Conservation (phyloP, 2,329 filamentous ascomycete genomes). For the Fonsecaea pedrosoi region DNA sequence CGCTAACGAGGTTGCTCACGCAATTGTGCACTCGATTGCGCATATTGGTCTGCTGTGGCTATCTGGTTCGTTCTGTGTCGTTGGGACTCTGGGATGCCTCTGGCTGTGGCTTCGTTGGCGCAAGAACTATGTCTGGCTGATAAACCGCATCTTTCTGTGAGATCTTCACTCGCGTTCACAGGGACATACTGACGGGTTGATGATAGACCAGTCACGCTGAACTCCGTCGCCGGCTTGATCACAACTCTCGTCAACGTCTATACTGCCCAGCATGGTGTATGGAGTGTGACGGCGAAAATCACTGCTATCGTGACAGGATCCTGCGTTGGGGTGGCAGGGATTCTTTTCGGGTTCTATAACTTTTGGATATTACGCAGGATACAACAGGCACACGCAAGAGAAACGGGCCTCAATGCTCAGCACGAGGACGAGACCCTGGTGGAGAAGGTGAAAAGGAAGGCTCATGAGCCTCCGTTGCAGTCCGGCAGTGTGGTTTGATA, state of each 20-base stretch:
- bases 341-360: conserved; percentile 48
- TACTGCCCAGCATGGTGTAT: conserved; percentile 41
- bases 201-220: conserved; percentile 48
- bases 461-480: conserved; percentile 29
- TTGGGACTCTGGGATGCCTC: conserved; percentile 52
- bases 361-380: conserved; percentile 46
- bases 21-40: conserved; percentile 44
- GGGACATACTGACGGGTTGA: conserved; percentile 13
- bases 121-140: conserved; percentile 62
- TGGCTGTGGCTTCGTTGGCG: conserved; percentile 55
- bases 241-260: conserved; percentile 60
- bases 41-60: conserved; percentile 55
- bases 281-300: conserved; percentile 44
- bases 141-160: conserved; percentile 59
- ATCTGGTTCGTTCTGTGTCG: conserved; percentile 52
- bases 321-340: conserved; percentile 35
- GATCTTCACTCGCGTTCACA: neutral
- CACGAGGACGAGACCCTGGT: conserved; percentile 32
- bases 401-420: conserved; percentile 39
- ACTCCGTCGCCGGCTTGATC: conserved; percentile 59
- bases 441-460: conserved; percentile 36
- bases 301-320: conserved; percentile 40
- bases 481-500: conserved; percentile 28
- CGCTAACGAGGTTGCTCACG: conserved; percentile 41
- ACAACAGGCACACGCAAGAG: conserved; percentile 44